Evolutionary conservation across 305 asterid genomes (phyloP), one percentile per base, ranked within the genome.

Genomic region (Salvia sclarea): DNA sequence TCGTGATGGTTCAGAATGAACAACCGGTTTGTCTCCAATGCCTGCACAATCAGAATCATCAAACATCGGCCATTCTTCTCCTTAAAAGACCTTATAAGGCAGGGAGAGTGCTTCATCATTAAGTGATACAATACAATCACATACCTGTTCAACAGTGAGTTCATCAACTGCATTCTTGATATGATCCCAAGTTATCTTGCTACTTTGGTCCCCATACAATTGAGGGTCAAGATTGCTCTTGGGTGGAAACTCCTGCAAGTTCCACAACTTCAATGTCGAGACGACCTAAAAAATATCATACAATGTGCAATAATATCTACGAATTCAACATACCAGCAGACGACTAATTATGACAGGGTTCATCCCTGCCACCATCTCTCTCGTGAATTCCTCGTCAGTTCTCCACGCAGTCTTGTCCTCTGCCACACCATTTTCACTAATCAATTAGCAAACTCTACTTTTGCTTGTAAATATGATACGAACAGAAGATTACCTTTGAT

Each of bases 311-410:
- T n/a, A n/a, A n/a, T n/a, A n/a, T n/a, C n/a, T n/a, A n/a, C 20
- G 67, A 17, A 52, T 41, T 43, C 6, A 12, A 1, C 10, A 28
- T 74, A 83, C 91, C 83, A 70, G 70, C 30, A 86, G 83, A 37
- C 80, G 80, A 20, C 56, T 78, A 61, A 86, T 84, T 49, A 77
- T 8, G 24, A 84, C 89, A 43, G 92, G 92, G 78, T 86, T 86
- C 55, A 84, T 82, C 75, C 92, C 92, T 28, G 92, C 89, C 4
- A 86, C 80, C 89, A 86, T 82, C 71, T 86, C 92, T 68, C 92
- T 47, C 59, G 80, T 89, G 14, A 86, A 86, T 71, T 86, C 92
- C 68, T 80, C 85, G 28, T 86, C 92, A 0, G 89, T 84, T 70
- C 92, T 84, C 92, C 92, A 86, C 5, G 88, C 88, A 8, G 87